Percentiles rank a stretch among this genome's conserved stretches.
phyloP scores from a whole-genome alignment of 345 rosid species.

The Eucalyptus sp. region DNA sequence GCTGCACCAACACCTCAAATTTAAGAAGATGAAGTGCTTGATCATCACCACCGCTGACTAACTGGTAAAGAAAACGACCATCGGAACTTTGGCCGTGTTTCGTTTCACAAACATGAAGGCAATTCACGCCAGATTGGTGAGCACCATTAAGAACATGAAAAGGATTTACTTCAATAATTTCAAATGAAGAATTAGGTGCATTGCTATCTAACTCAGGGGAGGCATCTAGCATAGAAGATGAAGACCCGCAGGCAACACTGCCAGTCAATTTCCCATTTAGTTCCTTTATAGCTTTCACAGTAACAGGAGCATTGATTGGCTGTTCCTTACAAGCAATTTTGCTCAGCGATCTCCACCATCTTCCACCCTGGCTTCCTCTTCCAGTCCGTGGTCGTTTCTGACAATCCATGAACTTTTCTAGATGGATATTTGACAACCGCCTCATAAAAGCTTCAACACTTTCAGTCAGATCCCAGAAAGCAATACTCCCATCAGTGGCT shows the following conservation, averaged over 20 bases:
- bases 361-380: conserved; percentile 96
- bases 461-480: conserved; percentile 79
- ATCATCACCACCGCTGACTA: conserved; percentile 93
- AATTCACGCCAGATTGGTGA: conserved; percentile 91
- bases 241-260: background rate
- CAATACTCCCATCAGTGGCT: conserved; percentile 92
- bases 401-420: conserved; percentile 44
- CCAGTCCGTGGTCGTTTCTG: conserved; percentile 82
- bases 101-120: conserved; percentile 54
- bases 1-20: conserved; percentile 15
- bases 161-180: conserved; percentile 50
- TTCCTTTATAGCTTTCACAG: conserved; percentile 4
- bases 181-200: conserved; percentile 16
- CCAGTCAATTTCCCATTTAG: background rate
- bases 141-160: conserved; percentile 29
- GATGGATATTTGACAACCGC: conserved; percentile 36
- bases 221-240: background rate
- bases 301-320: background rate
- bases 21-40: conserved; percentile 68
- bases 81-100: conserved; percentile 12
- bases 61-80: conserved; percentile 20
- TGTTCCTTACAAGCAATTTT: conserved; percentile 9
- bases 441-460: conserved; percentile 55
- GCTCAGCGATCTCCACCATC: conserved; percentile 57
- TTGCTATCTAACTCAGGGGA: conserved; percentile 11